These are phyloP conservation scores for Microcyclosporella mali DNA, from an alignment of 2,329 filamentous ascomycete species.

Conservation along the genomic window DNA sequence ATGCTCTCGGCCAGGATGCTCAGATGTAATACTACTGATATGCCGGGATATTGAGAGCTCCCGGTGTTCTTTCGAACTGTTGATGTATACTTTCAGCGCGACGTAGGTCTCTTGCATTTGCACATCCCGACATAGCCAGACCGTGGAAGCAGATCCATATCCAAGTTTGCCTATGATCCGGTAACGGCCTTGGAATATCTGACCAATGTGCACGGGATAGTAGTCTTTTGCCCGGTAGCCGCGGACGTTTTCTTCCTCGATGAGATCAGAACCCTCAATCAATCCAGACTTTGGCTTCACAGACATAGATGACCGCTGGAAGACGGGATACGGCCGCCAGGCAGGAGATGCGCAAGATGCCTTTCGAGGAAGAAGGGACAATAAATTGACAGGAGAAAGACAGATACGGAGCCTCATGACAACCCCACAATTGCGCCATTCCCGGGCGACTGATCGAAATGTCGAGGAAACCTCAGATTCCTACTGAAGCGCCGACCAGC, in stretches of 20 bases:
- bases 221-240: conserved; percentile 29
- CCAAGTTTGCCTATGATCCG: conserved; percentile 40
- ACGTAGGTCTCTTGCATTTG: conserved; percentile 23
- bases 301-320: no score
- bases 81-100: conserved; percentile 34
- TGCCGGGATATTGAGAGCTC: conserved; percentile 30
- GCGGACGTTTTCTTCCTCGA: conserved; percentile 28
- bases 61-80: conserved; percentile 24
- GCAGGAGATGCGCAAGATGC: no score
- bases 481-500: no score
- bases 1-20: conserved; percentile 28
- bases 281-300: no score
- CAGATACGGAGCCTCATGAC: no score
- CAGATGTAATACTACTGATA: conserved; percentile 21
- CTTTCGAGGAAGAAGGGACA: no score
- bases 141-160: conserved; percentile 38
- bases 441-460: no score
- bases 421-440: no score
- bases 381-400: no score
- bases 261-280: neutral
- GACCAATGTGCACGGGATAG: conserved; percentile 35
- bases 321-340: no score
- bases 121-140: conserved; percentile 40
- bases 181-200: conserved; percentile 32
- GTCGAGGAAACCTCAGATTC: no score